Evolutionary conservation across 1,139 yeast species (phyloP).

Genomic region (Dujonia santamariae): DNA sequence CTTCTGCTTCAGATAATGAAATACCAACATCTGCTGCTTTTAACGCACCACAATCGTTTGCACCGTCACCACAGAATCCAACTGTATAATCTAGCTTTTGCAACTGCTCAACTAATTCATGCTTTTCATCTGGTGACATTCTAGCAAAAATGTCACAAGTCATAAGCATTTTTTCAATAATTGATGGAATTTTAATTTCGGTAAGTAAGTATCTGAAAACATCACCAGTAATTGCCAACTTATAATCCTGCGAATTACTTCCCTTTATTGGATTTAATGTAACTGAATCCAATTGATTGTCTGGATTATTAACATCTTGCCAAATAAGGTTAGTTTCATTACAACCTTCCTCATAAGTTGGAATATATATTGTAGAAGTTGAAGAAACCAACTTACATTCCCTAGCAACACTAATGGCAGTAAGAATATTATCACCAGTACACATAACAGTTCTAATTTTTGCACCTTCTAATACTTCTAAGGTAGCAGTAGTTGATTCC

Average conservation of each 20-base stretch:
- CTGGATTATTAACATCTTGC: slow-evolving; percentile 63
- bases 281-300: slow-evolving; percentile 52
- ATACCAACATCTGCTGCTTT: slow-evolving; percentile 98
- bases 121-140: slow-evolving; percentile 99
- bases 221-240: slow-evolving; percentile 89
- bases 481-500: slow-evolving; percentile 58
- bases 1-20: slow-evolving; percentile 95
- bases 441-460: slow-evolving; percentile 88
- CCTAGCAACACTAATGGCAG: slow-evolving; percentile 90
- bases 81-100: slow-evolving; percentile 86
- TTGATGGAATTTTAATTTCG: slow-evolving; percentile 37
- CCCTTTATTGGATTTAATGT: slow-evolving; percentile 52
- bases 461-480: slow-evolving; percentile 58
- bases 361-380: slow-evolving; percentile 57
- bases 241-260: slow-evolving; percentile 37
- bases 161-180: slow-evolving; percentile 61
- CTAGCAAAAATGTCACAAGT: slow-evolving; percentile 83
- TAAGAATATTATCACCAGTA: slow-evolving; percentile 92
- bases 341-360: slow-evolving; percentile 49
- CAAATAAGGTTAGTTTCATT: slow-evolving; percentile 44
- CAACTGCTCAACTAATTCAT: slow-evolving; percentile 85
- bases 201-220: slow-evolving; percentile 75
- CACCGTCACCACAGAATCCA: slow-evolving; percentile 98
- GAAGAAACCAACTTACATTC: slow-evolving; percentile 69
- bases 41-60: slow-evolving; percentile 95